These are phyloP conservation scores for Stemphylium beticola DNA, from an alignment of 2,329 filamentous ascomycete species.

Conservation along the genomic window DNA sequence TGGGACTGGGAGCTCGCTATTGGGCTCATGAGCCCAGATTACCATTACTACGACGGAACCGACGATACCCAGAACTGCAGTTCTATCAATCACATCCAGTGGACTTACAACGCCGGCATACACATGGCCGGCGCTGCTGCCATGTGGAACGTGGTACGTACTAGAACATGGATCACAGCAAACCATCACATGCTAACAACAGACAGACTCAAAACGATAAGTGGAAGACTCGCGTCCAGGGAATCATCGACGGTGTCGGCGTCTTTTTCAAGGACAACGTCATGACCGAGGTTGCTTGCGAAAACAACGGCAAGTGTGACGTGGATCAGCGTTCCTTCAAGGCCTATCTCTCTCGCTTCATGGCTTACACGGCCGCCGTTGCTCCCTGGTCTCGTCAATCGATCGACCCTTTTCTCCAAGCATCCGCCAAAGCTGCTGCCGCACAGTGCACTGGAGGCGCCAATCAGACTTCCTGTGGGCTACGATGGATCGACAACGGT, in stretches of 20 bases:
- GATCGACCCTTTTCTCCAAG: slow-evolving; percentile 60
- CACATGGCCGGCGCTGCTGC: slow-evolving; percentile 55
- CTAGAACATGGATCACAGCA: background rate
- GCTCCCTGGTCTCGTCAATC: slow-evolving; percentile 45
- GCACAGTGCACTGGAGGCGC: slow-evolving; percentile 59
- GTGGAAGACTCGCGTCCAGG: slow-evolving; percentile 40
- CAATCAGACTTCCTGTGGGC: slow-evolving; percentile 55
- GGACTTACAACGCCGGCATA: slow-evolving; percentile 56
- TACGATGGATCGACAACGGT: slow-evolving; percentile 51
- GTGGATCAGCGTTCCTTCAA: slow-evolving; percentile 57
- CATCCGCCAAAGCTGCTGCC: slow-evolving; percentile 63
- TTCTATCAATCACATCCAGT: slow-evolving; percentile 53
- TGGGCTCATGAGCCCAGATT: slow-evolving; percentile 57
- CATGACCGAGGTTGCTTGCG: slow-evolving; percentile 58
- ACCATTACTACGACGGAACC: slow-evolving; percentile 55
- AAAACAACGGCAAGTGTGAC: slow-evolving; percentile 54
- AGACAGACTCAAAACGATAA: slow-evolving; percentile 38
- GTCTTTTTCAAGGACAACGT: slow-evolving; percentile 55
- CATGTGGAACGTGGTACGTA: slow-evolving; percentile 56
- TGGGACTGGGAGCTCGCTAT: slow-evolving; percentile 63
- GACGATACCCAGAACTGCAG: slow-evolving; percentile 54
- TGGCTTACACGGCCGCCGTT: slow-evolving; percentile 50
- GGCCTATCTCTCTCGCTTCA: slow-evolving; percentile 53
- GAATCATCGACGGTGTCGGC: slow-evolving; percentile 45
- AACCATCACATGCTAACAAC: slow-evolving; percentile 13